phyloP scores from a whole-genome alignment of 306 rosid genomes.

The Cucurbita pepo region DNA sequence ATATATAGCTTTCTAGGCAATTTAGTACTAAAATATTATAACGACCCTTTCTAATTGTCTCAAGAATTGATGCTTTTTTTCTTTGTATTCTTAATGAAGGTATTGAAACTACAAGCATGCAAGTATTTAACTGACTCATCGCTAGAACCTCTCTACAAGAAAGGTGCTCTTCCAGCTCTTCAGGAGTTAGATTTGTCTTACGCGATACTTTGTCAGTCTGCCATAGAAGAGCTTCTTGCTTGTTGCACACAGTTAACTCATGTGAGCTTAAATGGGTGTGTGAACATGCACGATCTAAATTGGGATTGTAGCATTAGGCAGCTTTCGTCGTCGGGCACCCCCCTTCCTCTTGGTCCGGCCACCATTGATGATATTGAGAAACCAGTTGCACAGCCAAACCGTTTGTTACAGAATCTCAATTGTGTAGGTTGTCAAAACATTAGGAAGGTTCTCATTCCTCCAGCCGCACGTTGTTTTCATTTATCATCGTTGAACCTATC shows the following conservation, averaged over 20 bases:
- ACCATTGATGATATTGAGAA: slow-evolving; percentile 19
- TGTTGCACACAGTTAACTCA: slow-evolving; percentile 81
- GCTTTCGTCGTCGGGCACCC: slow-evolving; percentile 18
- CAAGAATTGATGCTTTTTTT: neutral
- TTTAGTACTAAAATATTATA: neutral
- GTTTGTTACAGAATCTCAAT: slow-evolving; percentile 73
- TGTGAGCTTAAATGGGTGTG: slow-evolving; percentile 96
- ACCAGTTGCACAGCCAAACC: slow-evolving; percentile 41
- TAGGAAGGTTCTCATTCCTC: slow-evolving; percentile 80
- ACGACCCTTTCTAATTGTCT: neutral
- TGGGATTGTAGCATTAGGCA: slow-evolving; percentile 46
- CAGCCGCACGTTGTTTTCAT: slow-evolving; percentile 55
- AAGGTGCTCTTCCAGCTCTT: slow-evolving; percentile 83
- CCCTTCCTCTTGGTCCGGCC: slow-evolving; percentile 17
- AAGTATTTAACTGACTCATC: slow-evolving; percentile 73
- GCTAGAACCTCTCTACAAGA: slow-evolving; percentile 86
- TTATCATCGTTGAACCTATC: slow-evolving; percentile 67
- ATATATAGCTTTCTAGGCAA: neutral
- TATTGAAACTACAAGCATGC: slow-evolving; percentile 90
- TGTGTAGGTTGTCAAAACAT: slow-evolving; percentile 91
- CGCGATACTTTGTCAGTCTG: slow-evolving; percentile 78
- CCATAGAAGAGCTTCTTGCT: slow-evolving; percentile 94
- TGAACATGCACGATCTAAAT: slow-evolving; percentile 85
- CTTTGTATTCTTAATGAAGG: slow-evolving; percentile 31
- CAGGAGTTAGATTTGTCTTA: slow-evolving; percentile 91